These are phyloP conservation scores for Apiospora sp. DNA, from an alignment of 2,329 filamentous ascomycete species.

Conservation along the genomic window DNA sequence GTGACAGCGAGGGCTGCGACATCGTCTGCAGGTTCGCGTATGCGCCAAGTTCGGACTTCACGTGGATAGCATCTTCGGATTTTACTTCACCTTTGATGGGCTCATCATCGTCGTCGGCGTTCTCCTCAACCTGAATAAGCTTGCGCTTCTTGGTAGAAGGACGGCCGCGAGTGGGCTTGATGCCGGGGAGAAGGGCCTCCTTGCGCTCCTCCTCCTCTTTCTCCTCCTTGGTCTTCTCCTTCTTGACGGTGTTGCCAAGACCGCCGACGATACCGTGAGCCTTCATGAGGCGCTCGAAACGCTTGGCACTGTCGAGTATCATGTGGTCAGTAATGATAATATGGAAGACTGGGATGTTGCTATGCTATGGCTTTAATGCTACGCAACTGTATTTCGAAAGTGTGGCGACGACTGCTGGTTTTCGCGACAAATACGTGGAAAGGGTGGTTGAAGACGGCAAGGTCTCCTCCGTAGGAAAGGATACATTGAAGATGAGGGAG, in stretches of 20 bases:
- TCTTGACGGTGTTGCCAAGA: conserved; percentile 33
- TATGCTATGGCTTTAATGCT: too few relatives aligned
- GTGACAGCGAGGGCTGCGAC: background rate
- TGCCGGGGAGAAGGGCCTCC: conserved; percentile 24
- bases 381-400: too few relatives aligned
- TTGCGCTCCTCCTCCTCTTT: background rate
- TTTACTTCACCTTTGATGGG: conserved; percentile 46
- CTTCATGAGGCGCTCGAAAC: conserved; percentile 73
- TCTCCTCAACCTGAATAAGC: conserved; percentile 46
- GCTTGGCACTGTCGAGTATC: conserved; percentile 62
- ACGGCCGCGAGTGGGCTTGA: conserved; percentile 33
- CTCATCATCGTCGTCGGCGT: conserved; percentile 44
- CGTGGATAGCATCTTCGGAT: conserved; percentile 41
- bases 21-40: conserved; percentile 19
- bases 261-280: conserved; percentile 55
- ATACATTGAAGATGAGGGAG: background rate
- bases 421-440: background rate
- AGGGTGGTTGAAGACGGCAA: background rate
- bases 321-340: background rate
- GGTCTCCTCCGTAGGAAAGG: background rate
- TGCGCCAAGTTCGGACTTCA: conserved; percentile 40
- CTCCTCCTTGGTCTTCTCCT: conserved; percentile 35
- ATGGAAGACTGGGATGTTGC: background rate
- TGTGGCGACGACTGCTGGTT: too few relatives aligned
- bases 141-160: conserved; percentile 42